These are phyloP conservation scores for Kwoniella sp. DNA, from an alignment of 768 basidiomycete species.

Conservation along the genomic window DNA sequence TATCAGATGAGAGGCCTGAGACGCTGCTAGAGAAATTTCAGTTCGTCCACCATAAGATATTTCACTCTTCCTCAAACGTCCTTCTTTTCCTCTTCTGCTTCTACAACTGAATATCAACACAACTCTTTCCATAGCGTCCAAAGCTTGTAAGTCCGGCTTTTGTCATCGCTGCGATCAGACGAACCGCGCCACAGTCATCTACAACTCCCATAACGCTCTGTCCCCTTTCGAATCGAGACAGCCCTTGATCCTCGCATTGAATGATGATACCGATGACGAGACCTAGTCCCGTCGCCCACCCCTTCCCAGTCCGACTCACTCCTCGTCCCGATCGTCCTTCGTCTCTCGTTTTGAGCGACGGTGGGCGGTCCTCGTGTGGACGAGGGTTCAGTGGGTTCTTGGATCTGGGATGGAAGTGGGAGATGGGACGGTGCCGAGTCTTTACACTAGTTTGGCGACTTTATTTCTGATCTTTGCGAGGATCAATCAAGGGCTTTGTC, in stretches of 20 bases:
- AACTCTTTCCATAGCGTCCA: background rate
- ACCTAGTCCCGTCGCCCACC: constrained; percentile 31
- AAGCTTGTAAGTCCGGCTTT: background rate
- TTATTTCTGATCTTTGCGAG: constrained; percentile 32
- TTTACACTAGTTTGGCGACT: constrained; percentile 54
- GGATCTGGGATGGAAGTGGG: background rate
- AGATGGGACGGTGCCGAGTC: constrained; percentile 36
- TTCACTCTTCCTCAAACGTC: background rate
- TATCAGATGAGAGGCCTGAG: background rate
- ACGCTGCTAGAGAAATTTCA: background rate
- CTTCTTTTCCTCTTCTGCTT: constrained; percentile 3
- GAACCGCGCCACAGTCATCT: background rate
- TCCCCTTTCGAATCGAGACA: background rate
- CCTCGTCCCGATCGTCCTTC: constrained; percentile 16
- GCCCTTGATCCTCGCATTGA: constrained; percentile 7
- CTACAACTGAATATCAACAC: background rate
- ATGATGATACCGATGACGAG: constrained; percentile 55
- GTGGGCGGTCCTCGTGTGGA: constrained; percentile 27
- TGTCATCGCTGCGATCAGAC: background rate
- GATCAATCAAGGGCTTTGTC: constrained; percentile 2
- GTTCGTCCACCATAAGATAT: background rate
- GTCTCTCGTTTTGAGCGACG: constrained; percentile 31
- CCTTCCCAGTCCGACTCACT: constrained; percentile 5
- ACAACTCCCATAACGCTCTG: too few species aligned
- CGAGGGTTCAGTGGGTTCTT: constrained; percentile 18